These are phyloP conservation scores for Noccaea caerulescens DNA, from an alignment of 345 rosid genomes.

Conservation along the genomic window DNA sequence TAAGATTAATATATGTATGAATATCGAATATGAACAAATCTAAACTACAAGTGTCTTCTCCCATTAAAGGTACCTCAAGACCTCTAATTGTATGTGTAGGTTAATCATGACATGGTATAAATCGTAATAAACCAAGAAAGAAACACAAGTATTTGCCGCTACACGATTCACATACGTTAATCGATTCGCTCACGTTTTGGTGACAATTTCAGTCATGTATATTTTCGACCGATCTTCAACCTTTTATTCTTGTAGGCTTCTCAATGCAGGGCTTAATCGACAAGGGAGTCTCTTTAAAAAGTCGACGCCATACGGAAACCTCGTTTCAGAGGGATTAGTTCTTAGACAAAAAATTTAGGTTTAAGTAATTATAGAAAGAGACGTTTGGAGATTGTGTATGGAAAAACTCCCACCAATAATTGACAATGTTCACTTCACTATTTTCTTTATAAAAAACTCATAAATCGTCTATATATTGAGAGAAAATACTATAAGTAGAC, in stretches of 20 bases:
- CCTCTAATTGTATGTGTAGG: not conserved
- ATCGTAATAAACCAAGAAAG: too few relatives aligned
- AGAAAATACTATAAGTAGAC: constrained; percentile 12
- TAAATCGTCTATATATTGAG: not conserved
- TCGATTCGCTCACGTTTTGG: not conserved
- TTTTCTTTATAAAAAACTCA: not conserved
- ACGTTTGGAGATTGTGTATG: constrained; percentile 16
- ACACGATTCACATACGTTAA: not conserved
- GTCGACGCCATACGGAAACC: not conserved
- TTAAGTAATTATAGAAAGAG: not conserved
- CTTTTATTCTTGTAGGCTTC: not conserved
- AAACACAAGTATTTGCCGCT: not conserved
- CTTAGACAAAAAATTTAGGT: not conserved
- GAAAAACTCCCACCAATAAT: constrained; percentile 2
- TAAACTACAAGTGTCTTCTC: not conserved
- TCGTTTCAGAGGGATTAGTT: not conserved
- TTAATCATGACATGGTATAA: too few relatives aligned
- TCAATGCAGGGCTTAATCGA: not conserved
- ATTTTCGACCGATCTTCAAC: not conserved
- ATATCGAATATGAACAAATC: not conserved
- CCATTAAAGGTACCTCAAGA: not conserved
- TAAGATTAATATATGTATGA: not conserved
- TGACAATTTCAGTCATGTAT: not conserved
- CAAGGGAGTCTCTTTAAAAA: not conserved
- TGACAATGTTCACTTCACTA: constrained; percentile 29